Evolutionary conservation across 2,329 filamentous ascomycete genomes (phyloP).

Genomic region (Xylariaceae sp.): DNA sequence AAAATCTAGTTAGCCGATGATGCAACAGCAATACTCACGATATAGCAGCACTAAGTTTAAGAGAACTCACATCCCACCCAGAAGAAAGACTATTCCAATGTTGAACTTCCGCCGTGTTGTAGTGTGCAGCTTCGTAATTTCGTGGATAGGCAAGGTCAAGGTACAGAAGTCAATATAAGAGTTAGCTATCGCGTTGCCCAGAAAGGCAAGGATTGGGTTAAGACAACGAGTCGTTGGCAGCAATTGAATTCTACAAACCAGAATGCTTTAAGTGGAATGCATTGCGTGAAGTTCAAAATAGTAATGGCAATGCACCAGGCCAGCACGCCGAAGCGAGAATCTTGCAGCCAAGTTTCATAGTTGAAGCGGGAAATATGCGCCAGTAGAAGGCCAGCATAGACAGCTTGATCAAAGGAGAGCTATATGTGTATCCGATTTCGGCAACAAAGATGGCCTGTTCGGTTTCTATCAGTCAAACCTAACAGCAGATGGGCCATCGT

Average conservation of each 20-base stretch:
- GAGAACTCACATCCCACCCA: slow-evolving; percentile 14
- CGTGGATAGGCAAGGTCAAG: slow-evolving; percentile 19
- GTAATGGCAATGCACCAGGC: slow-evolving; percentile 16
- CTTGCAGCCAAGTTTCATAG: slow-evolving; percentile 3
- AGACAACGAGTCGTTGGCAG: slow-evolving; percentile 11
- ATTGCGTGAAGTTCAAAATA: slow-evolving; percentile 22
- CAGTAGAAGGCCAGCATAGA: slow-evolving; percentile 19
- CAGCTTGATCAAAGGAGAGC: slow-evolving; percentile 22
- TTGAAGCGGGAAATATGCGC: slow-evolving; percentile 20
- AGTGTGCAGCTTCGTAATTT: neutral
- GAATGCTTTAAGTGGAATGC: slow-evolving; percentile 20
- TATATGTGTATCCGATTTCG: too few species aligned
- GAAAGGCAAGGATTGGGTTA: slow-evolving; percentile 17
- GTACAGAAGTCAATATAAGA: slow-evolving; percentile 21
- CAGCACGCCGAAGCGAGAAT: slow-evolving; percentile 1
- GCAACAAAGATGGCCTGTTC: too few species aligned
- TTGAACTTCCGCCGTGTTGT: slow-evolving; percentile 6
- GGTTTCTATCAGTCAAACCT: too few species aligned
- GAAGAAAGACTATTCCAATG: slow-evolving; percentile 12
- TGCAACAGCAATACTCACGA: too few species aligned
- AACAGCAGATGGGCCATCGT: too few species aligned
- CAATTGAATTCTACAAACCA: slow-evolving; percentile 25
- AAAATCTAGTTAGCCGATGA: too few species aligned
- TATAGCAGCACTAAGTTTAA: too few species aligned
- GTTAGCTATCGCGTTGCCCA: slow-evolving; percentile 22